These are phyloP conservation scores for Ophiostoma quercus DNA, from an alignment of 2,329 filamentous ascomycete genomes.

Conservation along the genomic window DNA sequence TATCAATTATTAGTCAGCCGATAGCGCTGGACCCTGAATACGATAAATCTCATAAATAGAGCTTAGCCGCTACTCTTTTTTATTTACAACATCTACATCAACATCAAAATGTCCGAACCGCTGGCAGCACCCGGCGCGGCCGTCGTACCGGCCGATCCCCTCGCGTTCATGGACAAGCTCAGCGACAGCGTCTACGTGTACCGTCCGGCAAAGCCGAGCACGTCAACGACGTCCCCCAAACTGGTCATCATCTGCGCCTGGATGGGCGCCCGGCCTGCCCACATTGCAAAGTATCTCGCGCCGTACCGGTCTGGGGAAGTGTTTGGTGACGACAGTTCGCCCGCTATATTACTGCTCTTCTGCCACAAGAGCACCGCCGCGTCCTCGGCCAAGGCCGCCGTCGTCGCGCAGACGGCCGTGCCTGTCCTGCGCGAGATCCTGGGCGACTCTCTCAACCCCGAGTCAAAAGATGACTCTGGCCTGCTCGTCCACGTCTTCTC, in stretches of 20 bases:
- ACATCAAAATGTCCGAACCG: not conserved
- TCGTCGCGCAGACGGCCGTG: constrained; percentile 38
- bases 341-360: constrained; percentile 45
- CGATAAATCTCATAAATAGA: too few species aligned
- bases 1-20: not conserved
- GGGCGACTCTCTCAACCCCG: constrained; percentile 7
- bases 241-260: constrained; percentile 47
- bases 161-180: constrained; percentile 39
- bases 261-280: constrained; percentile 47
- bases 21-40: not conserved
- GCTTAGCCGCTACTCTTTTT: too few species aligned
- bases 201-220: constrained; percentile 27
- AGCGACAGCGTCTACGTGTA: constrained; percentile 38
- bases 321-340: constrained; percentile 34
- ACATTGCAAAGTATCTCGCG: constrained; percentile 49
- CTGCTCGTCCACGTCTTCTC: constrained; percentile 49
- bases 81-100: too few species aligned
- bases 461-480: not conserved
- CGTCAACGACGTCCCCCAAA: constrained; percentile 34
- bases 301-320: constrained; percentile 36
- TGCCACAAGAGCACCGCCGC: constrained; percentile 38
- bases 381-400: constrained; percentile 33
- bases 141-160: constrained; percentile 23
- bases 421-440: constrained; percentile 36
- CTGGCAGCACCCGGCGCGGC: not conserved